Evolutionary conservation across 805 yeast genomes (phyloP), one percentile per base, ranked within the genome.

Genomic region (Tetrapisispora namnaoensis): DNA sequence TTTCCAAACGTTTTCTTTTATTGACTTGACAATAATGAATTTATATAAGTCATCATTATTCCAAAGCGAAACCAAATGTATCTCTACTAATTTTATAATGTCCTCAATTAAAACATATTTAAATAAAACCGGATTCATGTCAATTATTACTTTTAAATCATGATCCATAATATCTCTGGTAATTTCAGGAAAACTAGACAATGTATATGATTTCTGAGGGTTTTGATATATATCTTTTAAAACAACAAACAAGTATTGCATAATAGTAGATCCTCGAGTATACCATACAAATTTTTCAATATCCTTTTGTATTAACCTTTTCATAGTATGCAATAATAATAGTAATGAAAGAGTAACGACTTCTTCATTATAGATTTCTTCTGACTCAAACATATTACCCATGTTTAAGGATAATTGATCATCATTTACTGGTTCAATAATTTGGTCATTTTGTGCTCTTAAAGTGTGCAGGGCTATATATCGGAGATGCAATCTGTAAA

Each of bases 191-290:
- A 50, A 50, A 6, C 38, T 41, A 1, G 48, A 24, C 2, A 43
- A 16, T 4, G 40, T 47, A 42, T 55, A 56, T n/a, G 48, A 39
- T 42, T 48, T 53, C 6, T 40, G 17, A 32, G 62, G 62, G 38
- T 46, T 48, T 37, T 59, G 61, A 41, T 51, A 54, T 3, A 62
- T 37, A 47, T 59, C 62, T 37, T 59, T 56, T 18, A 62, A 50
- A 10, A 62, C 50, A 7, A 62, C 53, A 44, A 59, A 62, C 8
- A 62, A 49, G 47, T 62, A 62, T 48, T 62, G 65, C 66, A 61
- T 62, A 2, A 61, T 61, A 4, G 65, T 62, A 4, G 66, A 62
- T 17, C 66, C 66, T 35, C 50, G 49, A 13, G 62, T 56, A 42
- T 61, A 61, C 66, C 66, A 62, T 14, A 51, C 43, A 42, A 51